Percentiles rank a stretch among this genome's conserved stretches.
These are phyloP conservation scores for Podila minutissima DNA, from an alignment of 192 early-diverging fungal genomes.

Conservation along the genomic window DNA sequence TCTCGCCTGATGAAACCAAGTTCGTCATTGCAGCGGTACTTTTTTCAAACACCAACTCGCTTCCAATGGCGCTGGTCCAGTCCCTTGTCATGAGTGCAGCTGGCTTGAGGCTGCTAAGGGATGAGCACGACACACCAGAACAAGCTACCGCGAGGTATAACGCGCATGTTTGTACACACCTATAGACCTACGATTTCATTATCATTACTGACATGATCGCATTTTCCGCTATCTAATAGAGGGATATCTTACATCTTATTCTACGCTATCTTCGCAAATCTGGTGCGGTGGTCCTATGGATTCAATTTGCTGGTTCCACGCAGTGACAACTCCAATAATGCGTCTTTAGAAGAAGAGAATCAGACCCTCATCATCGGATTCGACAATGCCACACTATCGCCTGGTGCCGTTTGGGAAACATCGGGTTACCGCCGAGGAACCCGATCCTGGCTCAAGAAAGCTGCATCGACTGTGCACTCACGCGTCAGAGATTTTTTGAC, in stretches of 20 bases:
- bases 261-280: slow-evolving; percentile 80
- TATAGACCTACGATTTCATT: too few relatives aligned
- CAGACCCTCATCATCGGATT: not conserved
- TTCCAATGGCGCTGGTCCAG: slow-evolving; percentile 76
- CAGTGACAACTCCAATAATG: too few relatives aligned
- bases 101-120: slow-evolving; percentile 45
- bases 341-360: too few relatives aligned
- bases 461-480: not conserved
- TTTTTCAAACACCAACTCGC: slow-evolving; percentile 79
- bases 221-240: slow-evolving; percentile 21
- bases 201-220: too few relatives aligned
- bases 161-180: too few relatives aligned
- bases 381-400: not conserved
- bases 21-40: slow-evolving; percentile 70
- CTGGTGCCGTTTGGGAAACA: not conserved
- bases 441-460: not conserved
- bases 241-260: slow-evolving; percentile 85
- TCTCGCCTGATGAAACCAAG: slow-evolving; percentile 62
- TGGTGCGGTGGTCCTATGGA: slow-evolving; percentile 83
- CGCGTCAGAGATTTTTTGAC: slow-evolving; percentile 60
- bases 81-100: slow-evolving; percentile 60
- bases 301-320: slow-evolving; percentile 63
- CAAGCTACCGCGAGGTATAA: slow-evolving; percentile 36
- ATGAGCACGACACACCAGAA: slow-evolving; percentile 52
- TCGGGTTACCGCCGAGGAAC: not conserved